Conservation (phyloP, 306 rosid species). For the Dalbergia oliveri region DNA sequence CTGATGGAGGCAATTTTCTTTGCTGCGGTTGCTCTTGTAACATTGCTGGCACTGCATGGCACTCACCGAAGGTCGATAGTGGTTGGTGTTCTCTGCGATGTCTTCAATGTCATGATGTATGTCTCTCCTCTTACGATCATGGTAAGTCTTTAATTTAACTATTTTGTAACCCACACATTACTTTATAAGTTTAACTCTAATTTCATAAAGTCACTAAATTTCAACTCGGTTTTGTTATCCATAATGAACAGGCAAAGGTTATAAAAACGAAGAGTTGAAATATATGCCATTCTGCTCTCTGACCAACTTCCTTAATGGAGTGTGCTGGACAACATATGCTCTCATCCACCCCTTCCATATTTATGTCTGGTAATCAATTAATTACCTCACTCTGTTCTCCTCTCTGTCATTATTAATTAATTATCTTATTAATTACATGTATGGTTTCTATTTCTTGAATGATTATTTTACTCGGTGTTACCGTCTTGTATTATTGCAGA, state of each 20-base stretch:
- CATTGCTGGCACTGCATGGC: conserved; percentile 48
- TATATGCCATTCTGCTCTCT: conserved; percentile 76
- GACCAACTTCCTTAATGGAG: conserved; percentile 68
- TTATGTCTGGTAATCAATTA: too few species aligned
- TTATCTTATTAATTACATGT: background rate
- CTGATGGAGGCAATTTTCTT: conserved; percentile 42
- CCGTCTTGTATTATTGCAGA: conserved; percentile 46
- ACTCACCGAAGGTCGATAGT: conserved; percentile 51
- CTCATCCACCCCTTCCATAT: background rate
- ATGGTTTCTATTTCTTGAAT: background rate
- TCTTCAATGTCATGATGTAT: conserved; percentile 76
- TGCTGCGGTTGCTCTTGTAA: conserved; percentile 33
- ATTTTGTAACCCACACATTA: background rate
- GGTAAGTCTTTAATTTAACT: conserved; percentile 49
- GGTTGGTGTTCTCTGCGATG: conserved; percentile 72
- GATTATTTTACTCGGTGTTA: background rate
- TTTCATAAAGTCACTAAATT: background rate
- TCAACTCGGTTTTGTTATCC: background rate
- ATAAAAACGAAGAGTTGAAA: conserved; percentile 63
- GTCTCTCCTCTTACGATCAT: conserved; percentile 68
- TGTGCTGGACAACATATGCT: conserved; percentile 72
- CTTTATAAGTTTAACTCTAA: background rate
- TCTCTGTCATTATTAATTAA: too few species aligned
- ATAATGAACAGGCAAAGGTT: conserved; percentile 55
- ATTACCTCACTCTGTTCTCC: background rate